Base-by-base conservation (phyloP, 2,329 filamentous ascomycete species). In the Cordyceps farinosa region DNA sequence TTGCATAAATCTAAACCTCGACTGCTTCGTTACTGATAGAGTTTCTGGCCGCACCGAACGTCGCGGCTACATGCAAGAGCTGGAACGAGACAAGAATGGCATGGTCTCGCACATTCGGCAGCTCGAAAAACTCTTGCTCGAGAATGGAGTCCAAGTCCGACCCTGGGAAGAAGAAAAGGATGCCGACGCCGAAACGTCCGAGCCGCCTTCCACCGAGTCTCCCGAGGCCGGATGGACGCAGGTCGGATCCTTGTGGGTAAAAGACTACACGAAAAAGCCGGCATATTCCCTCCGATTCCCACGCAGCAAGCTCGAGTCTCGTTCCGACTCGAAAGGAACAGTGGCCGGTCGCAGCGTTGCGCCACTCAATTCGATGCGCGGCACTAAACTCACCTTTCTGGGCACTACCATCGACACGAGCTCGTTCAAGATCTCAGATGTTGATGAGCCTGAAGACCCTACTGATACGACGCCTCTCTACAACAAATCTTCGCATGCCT, bases 1-100 rank as follows among this genome's bases (percentile, higher is more conserved):
- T 70, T 96, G 92, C 78, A 79, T 86, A 69, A 87, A 89, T 75
- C 90, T 90, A 72, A 87, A 86, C 67, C 86, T 90, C 69, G 85
- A 90, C 71, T 96, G 92, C 77, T 88, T 86, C 76, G 92, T 92
- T 61, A 96, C 92, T 64, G 92, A 96, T 75, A 87, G 92, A 69
- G 91, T 95, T 71, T 93, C 90, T 3, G 90, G 91, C 64, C 88
- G 90, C 66, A 91, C 91, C 57, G 89, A 90, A 65, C 86, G 87
- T 63, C 83, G 92, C 69, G 92, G 92, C 60, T 92, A 94, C 70
- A 81, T 90, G 67, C 88, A 93, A 72, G 84, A 88, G 68, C 80
- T 95, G 62, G 91, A 96, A 75, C 82, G 84, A 65, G 87, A 92
- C 71, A 88, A 89, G 74, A 79, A 77, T n/a, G 83, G 83, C 68